A percentile compares a stretch with the other conserved stretches of the same genome.
phyloP scores from a whole-genome alignment of 148 eudicot species.

The Rhododendron ovatum region DNA sequence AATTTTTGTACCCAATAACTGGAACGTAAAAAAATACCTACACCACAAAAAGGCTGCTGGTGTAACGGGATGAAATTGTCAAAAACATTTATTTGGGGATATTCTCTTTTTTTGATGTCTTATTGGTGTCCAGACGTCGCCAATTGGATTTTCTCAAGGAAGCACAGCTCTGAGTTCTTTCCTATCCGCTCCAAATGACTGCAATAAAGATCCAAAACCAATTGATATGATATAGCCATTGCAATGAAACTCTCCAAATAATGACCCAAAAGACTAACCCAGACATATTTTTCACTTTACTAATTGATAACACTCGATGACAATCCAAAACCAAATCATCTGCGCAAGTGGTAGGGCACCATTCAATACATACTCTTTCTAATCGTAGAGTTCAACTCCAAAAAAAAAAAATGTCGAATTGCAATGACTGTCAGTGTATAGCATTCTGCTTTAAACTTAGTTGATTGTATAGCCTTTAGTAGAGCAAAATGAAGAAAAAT shows the following conservation, averaged over 20 bases:
- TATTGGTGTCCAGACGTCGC: not conserved
- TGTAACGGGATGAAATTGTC: not conserved
- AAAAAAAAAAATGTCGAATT: too few relatives aligned
- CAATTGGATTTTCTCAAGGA: slow-evolving; percentile 33
- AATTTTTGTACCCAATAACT: not conserved
- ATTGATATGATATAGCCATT: not conserved
- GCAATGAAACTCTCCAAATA: not conserved
- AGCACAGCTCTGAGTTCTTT: slow-evolving; percentile 70
- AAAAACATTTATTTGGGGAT: not conserved
- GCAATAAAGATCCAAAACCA: slow-evolving; percentile 18
- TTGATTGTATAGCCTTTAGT: not conserved
- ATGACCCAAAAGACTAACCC: not conserved
- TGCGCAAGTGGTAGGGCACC: not conserved
- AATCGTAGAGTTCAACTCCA: not conserved
- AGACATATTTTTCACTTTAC: not conserved
- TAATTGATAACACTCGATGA: not conserved
- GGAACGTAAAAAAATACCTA: not conserved
- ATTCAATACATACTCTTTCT: not conserved
- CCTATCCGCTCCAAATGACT: slow-evolving; percentile 90
- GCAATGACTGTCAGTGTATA: not conserved
- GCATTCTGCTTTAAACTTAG: not conserved
- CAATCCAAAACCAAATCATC: not conserved
- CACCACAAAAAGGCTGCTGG: not conserved
- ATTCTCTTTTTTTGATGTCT: not conserved
- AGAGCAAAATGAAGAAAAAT: not conserved